Evolutionary conservation across 352 stramenopile genomes (phyloP).

Genomic region (Phytopythium montanum): DNA sequence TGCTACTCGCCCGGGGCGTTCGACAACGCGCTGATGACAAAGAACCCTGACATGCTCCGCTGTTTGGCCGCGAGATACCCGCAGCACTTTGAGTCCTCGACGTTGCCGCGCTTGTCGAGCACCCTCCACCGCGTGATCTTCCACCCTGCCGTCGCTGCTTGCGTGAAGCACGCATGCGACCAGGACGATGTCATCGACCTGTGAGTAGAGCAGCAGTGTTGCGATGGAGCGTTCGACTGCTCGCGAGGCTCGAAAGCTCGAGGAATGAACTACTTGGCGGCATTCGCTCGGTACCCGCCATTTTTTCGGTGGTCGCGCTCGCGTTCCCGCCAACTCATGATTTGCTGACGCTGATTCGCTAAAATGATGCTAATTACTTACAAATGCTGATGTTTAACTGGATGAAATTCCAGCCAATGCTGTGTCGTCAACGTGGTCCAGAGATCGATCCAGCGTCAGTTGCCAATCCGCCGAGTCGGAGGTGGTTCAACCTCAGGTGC

Average conservation of each 20-base stretch:
- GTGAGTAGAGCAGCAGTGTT: too few species aligned
- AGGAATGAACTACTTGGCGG: not conserved
- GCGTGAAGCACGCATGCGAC: not conserved
- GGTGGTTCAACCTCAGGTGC: not conserved
- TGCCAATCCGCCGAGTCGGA: not conserved
- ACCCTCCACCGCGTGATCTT: too few species aligned
- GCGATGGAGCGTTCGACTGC: too few species aligned
- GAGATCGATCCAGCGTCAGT: conserved; percentile 1
- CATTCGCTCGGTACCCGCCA: not conserved
- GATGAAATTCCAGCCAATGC: not conserved
- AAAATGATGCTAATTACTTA: not conserved
- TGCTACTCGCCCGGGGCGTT: conserved; percentile 56
- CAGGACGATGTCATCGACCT: too few species aligned
- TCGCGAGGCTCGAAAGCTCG: not conserved
- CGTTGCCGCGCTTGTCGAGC: too few species aligned
- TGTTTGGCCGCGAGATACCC: not conserved
- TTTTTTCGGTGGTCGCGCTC: not conserved
- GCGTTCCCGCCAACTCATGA: conserved; percentile 1
- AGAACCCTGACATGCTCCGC: not conserved
- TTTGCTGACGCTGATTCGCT: too few species aligned
- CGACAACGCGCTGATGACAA: not conserved
- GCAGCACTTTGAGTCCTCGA: not conserved
- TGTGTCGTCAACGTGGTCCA: not conserved
- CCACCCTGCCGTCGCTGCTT: too few species aligned
- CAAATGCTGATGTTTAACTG: not conserved